phyloP scores from a whole-genome alignment of 1,139 yeast genomes.

The Candida tetrigidarum region DNA sequence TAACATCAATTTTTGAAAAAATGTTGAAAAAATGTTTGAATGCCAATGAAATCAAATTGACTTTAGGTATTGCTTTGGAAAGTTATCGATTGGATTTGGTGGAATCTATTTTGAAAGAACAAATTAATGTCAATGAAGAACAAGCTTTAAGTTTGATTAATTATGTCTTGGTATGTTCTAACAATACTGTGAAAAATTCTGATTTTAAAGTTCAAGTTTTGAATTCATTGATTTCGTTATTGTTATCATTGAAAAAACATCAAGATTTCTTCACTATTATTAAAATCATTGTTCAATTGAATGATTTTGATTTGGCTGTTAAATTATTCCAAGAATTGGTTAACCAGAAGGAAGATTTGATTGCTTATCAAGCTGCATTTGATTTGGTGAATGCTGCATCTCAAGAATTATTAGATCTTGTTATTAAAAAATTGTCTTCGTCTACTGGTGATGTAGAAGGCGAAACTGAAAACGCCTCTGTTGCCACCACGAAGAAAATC shows the following conservation, averaged over 20 bases:
- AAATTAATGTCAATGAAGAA: conserved; percentile 44
- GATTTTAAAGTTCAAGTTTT: conserved; percentile 69
- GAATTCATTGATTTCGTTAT: conserved; percentile 61
- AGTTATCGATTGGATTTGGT: conserved; percentile 86
- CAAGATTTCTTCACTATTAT: conserved; percentile 81
- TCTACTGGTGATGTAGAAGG: too few species aligned
- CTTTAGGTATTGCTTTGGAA: conserved; percentile 90
- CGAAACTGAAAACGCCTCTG: conserved; percentile 22
- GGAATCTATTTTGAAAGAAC: conserved; percentile 58
- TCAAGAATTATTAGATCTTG: conserved; percentile 81
- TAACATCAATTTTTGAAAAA: conserved; percentile 74
- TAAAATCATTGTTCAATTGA: conserved; percentile 87
- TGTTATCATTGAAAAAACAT: conserved; percentile 61
- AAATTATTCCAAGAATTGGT: conserved; percentile 67
- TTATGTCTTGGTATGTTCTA: conserved; percentile 79
- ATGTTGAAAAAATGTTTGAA: conserved; percentile 84
- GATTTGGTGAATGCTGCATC: conserved; percentile 92
- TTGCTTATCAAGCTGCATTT: conserved; percentile 94
- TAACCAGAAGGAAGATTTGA: conserved; percentile 41
- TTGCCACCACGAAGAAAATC: conserved; percentile 42
- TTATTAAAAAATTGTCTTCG: conserved; percentile 50
- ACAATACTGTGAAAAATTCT: conserved; percentile 62
- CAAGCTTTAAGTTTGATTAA: conserved; percentile 60
- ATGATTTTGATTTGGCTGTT: conserved; percentile 72
- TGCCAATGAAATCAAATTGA: conserved; percentile 74